Evolutionary conservation across 2,329 filamentous ascomycete species (phyloP).

Genomic region (Stromatinia cepivora): DNA sequence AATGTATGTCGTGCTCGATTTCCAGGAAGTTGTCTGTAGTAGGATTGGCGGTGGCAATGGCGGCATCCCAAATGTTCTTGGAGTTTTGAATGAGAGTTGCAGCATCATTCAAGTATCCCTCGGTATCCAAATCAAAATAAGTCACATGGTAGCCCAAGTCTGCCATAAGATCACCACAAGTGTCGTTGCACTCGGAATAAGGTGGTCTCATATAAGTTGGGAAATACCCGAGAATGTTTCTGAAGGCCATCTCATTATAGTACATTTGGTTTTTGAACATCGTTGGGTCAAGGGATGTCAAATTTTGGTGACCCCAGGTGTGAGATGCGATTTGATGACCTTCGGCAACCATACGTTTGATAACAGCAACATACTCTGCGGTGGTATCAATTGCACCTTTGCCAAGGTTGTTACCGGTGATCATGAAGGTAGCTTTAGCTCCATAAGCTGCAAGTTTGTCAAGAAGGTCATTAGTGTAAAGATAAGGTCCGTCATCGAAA

Average conservation of each 20-base stretch:
- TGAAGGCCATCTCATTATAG: conserved; percentile 56
- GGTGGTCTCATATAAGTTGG: conserved; percentile 55
- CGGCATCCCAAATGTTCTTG: conserved; percentile 45
- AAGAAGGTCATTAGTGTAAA: conserved; percentile 54
- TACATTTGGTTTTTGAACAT: conserved; percentile 51
- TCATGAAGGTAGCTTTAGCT: conserved; percentile 63
- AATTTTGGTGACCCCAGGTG: conserved; percentile 54
- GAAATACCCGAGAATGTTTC: conserved; percentile 55
- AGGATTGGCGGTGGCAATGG: conserved; percentile 29
- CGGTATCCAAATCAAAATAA: conserved; percentile 49
- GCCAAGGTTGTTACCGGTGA: conserved; percentile 58
- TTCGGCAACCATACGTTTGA: conserved; percentile 42
- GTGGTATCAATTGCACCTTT: conserved; percentile 41
- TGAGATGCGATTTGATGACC: conserved; percentile 62
- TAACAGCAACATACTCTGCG: conserved; percentile 49
- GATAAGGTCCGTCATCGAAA: conserved; percentile 66
- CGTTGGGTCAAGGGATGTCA: conserved; percentile 46
- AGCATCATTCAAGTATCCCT: conserved; percentile 50
- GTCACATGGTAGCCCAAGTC: conserved; percentile 50
- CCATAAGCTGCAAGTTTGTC: conserved; percentile 60
- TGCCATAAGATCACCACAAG: conserved; percentile 42
- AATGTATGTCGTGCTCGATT: conserved; percentile 50
- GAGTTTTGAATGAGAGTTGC: conserved; percentile 48
- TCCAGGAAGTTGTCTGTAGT: conserved; percentile 45
- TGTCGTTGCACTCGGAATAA: conserved; percentile 48